Evolutionary conservation across 129 eudicot genomes (phyloP), one percentile per base, ranked within the genome.

Genomic region (Mikania micrantha): DNA sequence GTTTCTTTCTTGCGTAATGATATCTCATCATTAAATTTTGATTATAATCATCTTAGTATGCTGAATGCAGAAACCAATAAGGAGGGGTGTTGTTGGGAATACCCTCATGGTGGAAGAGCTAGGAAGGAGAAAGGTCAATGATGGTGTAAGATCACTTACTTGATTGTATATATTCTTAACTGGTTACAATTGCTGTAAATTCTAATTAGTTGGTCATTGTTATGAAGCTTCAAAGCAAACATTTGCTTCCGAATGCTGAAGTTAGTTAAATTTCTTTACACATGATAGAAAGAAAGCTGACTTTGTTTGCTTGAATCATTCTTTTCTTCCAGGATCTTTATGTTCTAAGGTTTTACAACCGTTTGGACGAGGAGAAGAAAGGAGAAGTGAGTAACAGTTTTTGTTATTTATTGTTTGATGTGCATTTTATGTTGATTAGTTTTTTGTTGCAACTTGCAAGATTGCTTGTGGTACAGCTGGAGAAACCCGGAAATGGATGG

Each of bases 401-500:
- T 7, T 66, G 20, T 6, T 42, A 59, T 57, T 13, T 19, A 29
- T 57, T 34, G 21, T 24, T 19, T 27, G 22, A 28, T 59, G n/a
- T 69, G 15, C 49, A 25, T 29, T 29, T 28, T 73, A 5, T 60
- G 25, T 38, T 81, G 64, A 69, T 68, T 48, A 65, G n/a, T n/a
- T n/a, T 67, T 65, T 19, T 15, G 45, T 78, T 84, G 69, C n/a
- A n/a, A n/a, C n/a, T 57, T 75, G 83, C 85, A 82, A 93, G 99
- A 85, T 94, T 87, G 99, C 99, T 74, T 94, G 97, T 90, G 85
- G 84, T 35, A 77, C 90, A 77, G 90, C 90, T 22, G 99, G 88
- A 66, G 97, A 94, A 77, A 88, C 88, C 58, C 84, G 85, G 22
- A 87, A 87, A 62, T 94, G 99, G 97, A 73, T 89, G 90, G 97